These are phyloP conservation scores for Eimeria falciformis DNA, from an alignment of 169 alveolate genomes.

Conservation along the genomic window DNA sequence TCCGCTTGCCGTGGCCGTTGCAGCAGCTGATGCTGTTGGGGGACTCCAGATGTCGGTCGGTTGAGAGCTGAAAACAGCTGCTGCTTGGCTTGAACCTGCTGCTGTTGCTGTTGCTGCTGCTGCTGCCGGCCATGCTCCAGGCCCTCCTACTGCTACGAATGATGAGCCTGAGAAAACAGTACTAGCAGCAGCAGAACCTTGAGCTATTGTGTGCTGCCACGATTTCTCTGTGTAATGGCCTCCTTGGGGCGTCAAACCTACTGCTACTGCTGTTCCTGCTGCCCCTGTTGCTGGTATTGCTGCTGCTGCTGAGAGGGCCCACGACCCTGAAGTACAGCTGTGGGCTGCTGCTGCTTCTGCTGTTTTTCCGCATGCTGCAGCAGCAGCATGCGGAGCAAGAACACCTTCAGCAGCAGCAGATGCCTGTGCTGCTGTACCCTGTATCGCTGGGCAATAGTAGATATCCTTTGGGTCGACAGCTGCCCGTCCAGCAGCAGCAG, in stretches of 20 bases:
- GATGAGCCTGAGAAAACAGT: not conserved
- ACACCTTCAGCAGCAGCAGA: not conserved
- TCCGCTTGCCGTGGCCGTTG: not conserved
- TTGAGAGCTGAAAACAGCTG: not conserved
- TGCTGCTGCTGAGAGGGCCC: too few relatives aligned
- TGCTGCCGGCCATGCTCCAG: not conserved
- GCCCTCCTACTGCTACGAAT: not conserved
- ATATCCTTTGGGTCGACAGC: not conserved
- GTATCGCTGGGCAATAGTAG: not conserved
- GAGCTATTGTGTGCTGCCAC: too few relatives aligned
- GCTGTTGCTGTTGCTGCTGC: constrained; percentile 7
- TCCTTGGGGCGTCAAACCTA: too few relatives aligned
- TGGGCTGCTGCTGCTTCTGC: constrained; percentile 19
- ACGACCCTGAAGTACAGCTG: too few relatives aligned
- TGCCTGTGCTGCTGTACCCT: not conserved
- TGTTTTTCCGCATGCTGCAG: not conserved
- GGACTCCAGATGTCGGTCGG: not conserved
- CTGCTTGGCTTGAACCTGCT: not conserved
- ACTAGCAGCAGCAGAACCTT: constrained; percentile 3
- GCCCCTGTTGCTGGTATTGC: too few relatives aligned
- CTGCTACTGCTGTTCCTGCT: not conserved
- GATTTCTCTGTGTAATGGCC: too few relatives aligned
- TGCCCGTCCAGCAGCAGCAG: not conserved
- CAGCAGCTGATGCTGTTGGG: not conserved
- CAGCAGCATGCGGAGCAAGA: not conserved